Evolutionary conservation across 2,329 filamentous ascomycete genomes (phyloP).

Genomic region (Epicoccum nigrum): DNA sequence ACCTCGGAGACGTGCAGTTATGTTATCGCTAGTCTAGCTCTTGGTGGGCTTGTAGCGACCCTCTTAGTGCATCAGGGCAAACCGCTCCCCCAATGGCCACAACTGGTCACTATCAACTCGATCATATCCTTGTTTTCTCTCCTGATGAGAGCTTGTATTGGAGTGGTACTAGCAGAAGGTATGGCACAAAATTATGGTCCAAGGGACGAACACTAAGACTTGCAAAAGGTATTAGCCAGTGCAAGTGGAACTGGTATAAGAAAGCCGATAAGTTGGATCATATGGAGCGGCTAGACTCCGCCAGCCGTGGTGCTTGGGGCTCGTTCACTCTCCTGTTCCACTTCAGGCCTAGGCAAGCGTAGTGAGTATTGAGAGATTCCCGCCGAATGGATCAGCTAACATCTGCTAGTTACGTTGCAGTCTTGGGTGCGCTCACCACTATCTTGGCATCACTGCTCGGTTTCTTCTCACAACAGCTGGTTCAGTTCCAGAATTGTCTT

Average conservation of each 20-base stretch:
- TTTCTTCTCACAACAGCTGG: not conserved
- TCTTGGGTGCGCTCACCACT: not conserved
- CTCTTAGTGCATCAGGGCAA: constrained; percentile 1
- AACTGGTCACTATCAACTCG: constrained; percentile 3
- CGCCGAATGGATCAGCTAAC: not conserved
- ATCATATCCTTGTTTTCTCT: constrained; percentile 1
- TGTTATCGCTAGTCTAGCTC: not conserved
- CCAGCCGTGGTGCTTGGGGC: constrained; percentile 22
- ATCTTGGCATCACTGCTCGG: not conserved
- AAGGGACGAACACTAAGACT: not conserved
- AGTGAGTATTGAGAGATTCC: not conserved
- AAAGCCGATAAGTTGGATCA: constrained; percentile 12
- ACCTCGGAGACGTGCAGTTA: constrained; percentile 6
- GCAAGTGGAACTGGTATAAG: constrained; percentile 20
- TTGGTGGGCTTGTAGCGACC: not conserved
- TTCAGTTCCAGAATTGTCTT: not conserved
- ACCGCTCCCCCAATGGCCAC: constrained; percentile 5
- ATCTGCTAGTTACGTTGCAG: not conserved
- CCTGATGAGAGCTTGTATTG: not conserved
- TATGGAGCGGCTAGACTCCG: constrained; percentile 17
- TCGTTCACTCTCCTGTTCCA: constrained; percentile 7
- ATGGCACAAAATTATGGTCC: not conserved
- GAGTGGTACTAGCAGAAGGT: constrained; percentile 21
- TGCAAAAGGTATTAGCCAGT: constrained; percentile 18
- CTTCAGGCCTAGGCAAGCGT: not conserved